Conservation (phyloP, 345 rosid genomes). For the Eucalyptus rudis region DNA sequence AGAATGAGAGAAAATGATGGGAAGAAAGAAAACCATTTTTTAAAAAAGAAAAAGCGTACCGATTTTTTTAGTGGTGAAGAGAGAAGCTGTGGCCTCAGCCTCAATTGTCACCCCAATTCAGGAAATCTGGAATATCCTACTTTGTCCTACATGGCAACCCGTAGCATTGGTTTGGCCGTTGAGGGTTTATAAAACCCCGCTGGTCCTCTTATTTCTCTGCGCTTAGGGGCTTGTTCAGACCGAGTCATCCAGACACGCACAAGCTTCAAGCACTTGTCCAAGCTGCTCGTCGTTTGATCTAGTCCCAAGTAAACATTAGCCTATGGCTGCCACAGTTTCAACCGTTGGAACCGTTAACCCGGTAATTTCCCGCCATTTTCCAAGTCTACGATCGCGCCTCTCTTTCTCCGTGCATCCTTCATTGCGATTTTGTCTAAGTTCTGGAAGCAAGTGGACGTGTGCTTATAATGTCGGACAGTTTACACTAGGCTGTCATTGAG, state of each 20-base stretch:
- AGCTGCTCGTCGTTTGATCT: not conserved
- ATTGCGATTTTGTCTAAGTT: not conserved
- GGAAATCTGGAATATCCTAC: not conserved
- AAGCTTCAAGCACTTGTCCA: not conserved
- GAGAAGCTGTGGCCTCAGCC: not conserved
- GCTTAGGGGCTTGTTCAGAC: not conserved
- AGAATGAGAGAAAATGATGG: not conserved
- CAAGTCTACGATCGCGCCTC: not conserved
- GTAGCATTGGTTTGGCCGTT: not conserved
- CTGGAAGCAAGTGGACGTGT: not conserved
- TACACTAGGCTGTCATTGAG: not conserved
- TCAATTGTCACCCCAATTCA: not conserved
- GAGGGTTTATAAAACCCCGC: not conserved
- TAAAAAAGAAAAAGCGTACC: not conserved
- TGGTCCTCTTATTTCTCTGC: not conserved
- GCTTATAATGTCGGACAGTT: not conserved
- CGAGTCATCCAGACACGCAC: not conserved
- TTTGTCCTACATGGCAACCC: not conserved
- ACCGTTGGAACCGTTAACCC: not conserved
- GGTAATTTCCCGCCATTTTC: not conserved
- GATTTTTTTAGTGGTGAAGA: not conserved
- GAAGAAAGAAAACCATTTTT: not conserved
- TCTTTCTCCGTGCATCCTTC: not conserved
- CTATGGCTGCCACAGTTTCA: slow-evolving; percentile 3
- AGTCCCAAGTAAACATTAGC: not conserved